phyloP scores from a whole-genome alignment of 208 protist species.

The Trypanosoma caninum region DNA sequence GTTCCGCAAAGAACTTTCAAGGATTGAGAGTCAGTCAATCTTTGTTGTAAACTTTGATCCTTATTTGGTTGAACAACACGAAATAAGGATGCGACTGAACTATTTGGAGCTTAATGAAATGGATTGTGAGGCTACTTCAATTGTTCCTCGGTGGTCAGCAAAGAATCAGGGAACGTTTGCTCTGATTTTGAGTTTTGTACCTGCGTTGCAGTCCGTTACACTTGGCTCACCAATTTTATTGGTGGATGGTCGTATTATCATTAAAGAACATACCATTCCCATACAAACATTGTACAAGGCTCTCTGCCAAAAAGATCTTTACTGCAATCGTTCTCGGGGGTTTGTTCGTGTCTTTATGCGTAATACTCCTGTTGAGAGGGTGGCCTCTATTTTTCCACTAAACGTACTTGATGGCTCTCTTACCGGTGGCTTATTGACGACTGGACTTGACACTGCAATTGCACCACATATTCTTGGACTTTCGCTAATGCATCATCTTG shows the following conservation, averaged over 20 bases:
- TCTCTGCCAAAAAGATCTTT: slow-evolving; percentile 51
- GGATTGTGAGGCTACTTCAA: slow-evolving; percentile 30
- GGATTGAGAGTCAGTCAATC: slow-evolving; percentile 45
- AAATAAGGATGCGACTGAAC: slow-evolving; percentile 71
- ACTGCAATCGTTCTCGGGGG: slow-evolving; percentile 70
- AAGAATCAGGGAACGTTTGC: slow-evolving; percentile 65
- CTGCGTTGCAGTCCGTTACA: slow-evolving; percentile 57
- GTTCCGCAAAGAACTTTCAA: slow-evolving; percentile 81
- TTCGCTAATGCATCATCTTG: slow-evolving; percentile 87
- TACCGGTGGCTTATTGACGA: slow-evolving; percentile 66
- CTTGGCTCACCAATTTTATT: slow-evolving; percentile 62
- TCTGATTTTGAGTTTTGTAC: slow-evolving; percentile 72
- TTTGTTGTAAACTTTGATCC: slow-evolving; percentile 90
- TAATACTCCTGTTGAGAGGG: slow-evolving; percentile 36
- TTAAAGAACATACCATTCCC: slow-evolving; percentile 70
- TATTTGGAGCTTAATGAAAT: slow-evolving; percentile 73
- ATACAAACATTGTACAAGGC: slow-evolving; percentile 83
- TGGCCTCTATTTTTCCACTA: slow-evolving; percentile 80
- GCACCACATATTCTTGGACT: slow-evolving; percentile 85
- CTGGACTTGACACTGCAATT: slow-evolving; percentile 68
- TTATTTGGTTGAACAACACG: slow-evolving; percentile 79
- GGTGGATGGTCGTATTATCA: slow-evolving; percentile 39
- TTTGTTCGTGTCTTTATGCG: slow-evolving; percentile 86
- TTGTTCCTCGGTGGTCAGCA: slow-evolving; percentile 32
- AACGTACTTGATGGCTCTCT: slow-evolving; percentile 81